phyloP scores from a whole-genome alignment of 1,139 yeast species.

The Hyphopichia burtonii region DNA sequence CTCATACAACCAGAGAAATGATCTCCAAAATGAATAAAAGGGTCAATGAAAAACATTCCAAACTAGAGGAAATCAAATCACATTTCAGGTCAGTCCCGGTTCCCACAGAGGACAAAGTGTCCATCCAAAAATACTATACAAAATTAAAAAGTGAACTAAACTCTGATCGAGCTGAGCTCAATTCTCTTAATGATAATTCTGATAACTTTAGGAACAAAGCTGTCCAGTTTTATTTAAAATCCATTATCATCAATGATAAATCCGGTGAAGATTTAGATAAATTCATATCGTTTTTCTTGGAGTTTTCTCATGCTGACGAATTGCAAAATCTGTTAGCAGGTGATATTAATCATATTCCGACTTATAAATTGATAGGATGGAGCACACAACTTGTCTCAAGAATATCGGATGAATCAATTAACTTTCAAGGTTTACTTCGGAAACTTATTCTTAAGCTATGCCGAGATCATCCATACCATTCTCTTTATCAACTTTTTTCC shows the following conservation, averaged over 20 bases:
- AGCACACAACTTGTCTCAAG: slow-evolving; percentile 80
- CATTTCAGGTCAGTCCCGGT: slow-evolving; percentile 41
- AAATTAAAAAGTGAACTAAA: slow-evolving; percentile 47
- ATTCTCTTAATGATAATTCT: slow-evolving; percentile 33
- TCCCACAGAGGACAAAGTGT: slow-evolving; percentile 43
- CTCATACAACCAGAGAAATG: slow-evolving; percentile 42
- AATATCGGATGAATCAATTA: slow-evolving; percentile 44
- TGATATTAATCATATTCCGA: slow-evolving; percentile 46
- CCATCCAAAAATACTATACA: slow-evolving; percentile 50
- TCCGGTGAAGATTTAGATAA: slow-evolving; percentile 67
- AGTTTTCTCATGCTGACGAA: slow-evolving; percentile 45
- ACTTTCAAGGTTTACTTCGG: slow-evolving; percentile 58
- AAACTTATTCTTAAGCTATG: slow-evolving; percentile 52
- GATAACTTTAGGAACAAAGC: slow-evolving; percentile 54
- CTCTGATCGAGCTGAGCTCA: slow-evolving; percentile 50
- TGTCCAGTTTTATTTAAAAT: slow-evolving; percentile 56
- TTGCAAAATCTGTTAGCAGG: slow-evolving; percentile 35
- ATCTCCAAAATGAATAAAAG: slow-evolving; percentile 41
- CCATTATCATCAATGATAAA: slow-evolving; percentile 47
- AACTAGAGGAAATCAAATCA: slow-evolving; percentile 46
- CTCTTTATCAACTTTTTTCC: slow-evolving; percentile 66
- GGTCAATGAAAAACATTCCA: slow-evolving; percentile 38
- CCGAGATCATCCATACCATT: slow-evolving; percentile 71
- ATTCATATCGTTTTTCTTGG: slow-evolving; percentile 86
- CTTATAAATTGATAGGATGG: slow-evolving; percentile 72